A percentile compares a stretch with the other conserved stretches of the same genome.
Conservation (phyloP, 495 filamentous ascomycete species). For the Aspergillus conjunctus region DNA sequence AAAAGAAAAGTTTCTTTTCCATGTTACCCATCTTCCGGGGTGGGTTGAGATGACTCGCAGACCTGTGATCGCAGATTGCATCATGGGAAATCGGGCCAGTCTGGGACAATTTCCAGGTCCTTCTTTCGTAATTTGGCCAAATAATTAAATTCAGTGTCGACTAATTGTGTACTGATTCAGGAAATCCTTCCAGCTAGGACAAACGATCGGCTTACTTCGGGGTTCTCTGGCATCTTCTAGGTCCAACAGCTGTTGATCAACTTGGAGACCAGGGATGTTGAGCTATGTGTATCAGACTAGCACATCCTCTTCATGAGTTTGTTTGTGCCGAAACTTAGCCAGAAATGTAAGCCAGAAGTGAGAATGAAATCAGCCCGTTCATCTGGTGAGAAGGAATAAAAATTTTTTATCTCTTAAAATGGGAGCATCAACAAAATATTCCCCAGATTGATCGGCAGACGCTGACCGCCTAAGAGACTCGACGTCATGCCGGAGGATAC, state of each 20-base stretch:
- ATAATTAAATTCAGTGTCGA: no score
- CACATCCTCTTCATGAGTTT: no score
- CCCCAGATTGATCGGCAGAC: slow-evolving; percentile 22
- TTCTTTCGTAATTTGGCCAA: neutral
- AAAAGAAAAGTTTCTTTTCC: slow-evolving; percentile 41
- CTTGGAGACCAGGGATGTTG: neutral
- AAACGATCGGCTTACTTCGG: neutral
- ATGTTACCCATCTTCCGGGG: slow-evolving; percentile 6
- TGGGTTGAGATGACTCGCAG: slow-evolving; percentile 1
- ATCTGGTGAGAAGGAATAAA: neutral
- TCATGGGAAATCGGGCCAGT: slow-evolving; percentile 20
- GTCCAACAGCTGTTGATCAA: neutral
- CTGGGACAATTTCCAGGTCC: slow-evolving; percentile 12
- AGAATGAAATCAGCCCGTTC: neutral
- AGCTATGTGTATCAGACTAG: no score
- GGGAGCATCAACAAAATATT: neutral
- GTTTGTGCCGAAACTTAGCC: no score
- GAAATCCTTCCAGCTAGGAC: neutral
- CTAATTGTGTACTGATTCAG: no score
- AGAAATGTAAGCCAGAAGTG: neutral
- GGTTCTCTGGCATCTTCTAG: slow-evolving; percentile 3
- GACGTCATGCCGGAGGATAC: slow-evolving; percentile 11
- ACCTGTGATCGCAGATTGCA: slow-evolving; percentile 20
- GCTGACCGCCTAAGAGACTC: slow-evolving; percentile 18
- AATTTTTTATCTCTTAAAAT: no score